These are phyloP conservation scores for Penicillium sp. DNA, from an alignment of 2,329 filamentous ascomycete genomes.

Conservation along the genomic window DNA sequence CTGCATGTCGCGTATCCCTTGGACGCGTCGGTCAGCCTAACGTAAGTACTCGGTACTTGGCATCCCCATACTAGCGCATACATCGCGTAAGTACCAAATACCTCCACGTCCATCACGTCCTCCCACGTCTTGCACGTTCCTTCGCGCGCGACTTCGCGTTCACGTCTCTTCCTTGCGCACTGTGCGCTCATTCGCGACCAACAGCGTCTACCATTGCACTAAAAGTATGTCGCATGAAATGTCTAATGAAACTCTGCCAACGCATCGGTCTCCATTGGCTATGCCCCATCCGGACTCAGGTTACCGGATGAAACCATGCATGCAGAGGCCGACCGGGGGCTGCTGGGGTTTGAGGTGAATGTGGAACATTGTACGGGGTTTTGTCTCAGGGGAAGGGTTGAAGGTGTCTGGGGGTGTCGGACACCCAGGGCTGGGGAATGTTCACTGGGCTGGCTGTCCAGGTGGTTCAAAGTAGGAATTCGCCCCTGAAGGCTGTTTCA, in stretches of 20 bases:
- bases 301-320: conserved; percentile 6
- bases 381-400: neutral
- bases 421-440: conserved; percentile 6
- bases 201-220: neutral
- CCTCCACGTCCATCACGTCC: neutral
- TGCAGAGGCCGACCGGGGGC: neutral
- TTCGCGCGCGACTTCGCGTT: conserved; percentile 1
- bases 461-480: conserved; percentile 1
- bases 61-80: neutral
- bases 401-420: neutral
- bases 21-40: conserved; percentile 5
- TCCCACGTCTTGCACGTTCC: neutral
- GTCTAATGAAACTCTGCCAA: conserved; percentile 5
- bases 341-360: neutral
- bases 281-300: neutral
- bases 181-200: conserved; percentile 5
- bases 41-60: conserved; percentile 5
- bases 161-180: conserved; percentile 2
- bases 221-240: neutral
- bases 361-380: neutral
- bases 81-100: conserved; percentile 4
- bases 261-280: conserved; percentile 3
- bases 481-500: neutral
- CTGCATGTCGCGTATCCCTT: conserved; percentile 16
- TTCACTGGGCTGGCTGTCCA: neutral